Conservation (phyloP, 2,329 filamentous ascomycete species). For the Teratosphaeria viscida region DNA sequence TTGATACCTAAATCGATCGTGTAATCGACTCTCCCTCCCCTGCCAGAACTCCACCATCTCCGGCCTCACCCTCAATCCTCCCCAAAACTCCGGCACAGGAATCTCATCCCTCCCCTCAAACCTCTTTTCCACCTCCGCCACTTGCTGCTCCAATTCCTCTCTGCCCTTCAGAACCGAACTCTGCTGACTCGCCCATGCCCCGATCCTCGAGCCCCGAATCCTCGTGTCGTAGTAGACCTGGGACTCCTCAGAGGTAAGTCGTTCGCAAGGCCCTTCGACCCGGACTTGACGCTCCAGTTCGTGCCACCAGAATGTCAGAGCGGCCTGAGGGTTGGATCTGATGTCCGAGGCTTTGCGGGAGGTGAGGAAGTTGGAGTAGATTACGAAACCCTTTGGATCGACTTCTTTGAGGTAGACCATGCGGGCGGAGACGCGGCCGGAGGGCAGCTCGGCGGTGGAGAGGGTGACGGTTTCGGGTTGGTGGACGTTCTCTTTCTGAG, state of each 20-base stretch:
- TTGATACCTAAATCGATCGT: slow-evolving; percentile 86
- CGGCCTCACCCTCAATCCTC: slow-evolving; percentile 75
- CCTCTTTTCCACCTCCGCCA: slow-evolving; percentile 61
- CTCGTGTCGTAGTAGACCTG: slow-evolving; percentile 54
- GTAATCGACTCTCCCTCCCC: slow-evolving; percentile 76
- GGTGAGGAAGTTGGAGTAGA: slow-evolving; percentile 88
- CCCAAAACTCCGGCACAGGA: slow-evolving; percentile 90
- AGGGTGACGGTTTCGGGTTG: slow-evolving; percentile 85
- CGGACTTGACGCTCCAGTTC: slow-evolving; percentile 79
- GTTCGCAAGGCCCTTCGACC: slow-evolving; percentile 66
- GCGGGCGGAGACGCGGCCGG: slow-evolving; percentile 72
- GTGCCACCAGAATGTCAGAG: slow-evolving; percentile 85
- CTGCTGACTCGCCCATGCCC: slow-evolving; percentile 90
- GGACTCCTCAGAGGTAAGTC: slow-evolving; percentile 60
- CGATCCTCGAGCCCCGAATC: slow-evolving; percentile 71
- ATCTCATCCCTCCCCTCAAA: slow-evolving; percentile 72
- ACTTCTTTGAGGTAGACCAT: slow-evolving; percentile 95
- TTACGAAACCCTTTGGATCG: slow-evolving; percentile 69
- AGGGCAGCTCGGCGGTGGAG: slow-evolving; percentile 73
- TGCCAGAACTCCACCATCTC: slow-evolving; percentile 93
- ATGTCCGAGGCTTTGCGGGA: slow-evolving; percentile 60
- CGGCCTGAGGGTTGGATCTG: slow-evolving; percentile 62
- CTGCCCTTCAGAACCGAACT: slow-evolving; percentile 64
- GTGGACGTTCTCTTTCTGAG: slow-evolving; percentile 49
- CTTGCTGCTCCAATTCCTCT: slow-evolving; percentile 63